Base-by-base conservation (phyloP, 1,284 basidiomycete genomes). In the Cystobasidiaceae sp. region DNA sequence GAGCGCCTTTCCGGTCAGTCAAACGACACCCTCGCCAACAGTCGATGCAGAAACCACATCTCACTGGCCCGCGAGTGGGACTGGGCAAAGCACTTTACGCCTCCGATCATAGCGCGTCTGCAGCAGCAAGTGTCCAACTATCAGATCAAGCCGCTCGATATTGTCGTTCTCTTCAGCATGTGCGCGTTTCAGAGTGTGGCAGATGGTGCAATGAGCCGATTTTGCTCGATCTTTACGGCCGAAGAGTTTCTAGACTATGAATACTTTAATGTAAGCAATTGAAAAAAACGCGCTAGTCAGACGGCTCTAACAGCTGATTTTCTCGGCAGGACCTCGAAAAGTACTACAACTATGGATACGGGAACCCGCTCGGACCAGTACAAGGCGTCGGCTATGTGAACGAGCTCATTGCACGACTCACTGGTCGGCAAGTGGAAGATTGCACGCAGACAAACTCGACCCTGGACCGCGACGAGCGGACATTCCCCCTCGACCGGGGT, bases 371-470 rank as follows among this genome's bases (percentile, higher is more conserved):
- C 2, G 88, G 88, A 0, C 84, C 79, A 2, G 83, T 88, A 1
- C 87, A 88, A 75, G 87, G 66, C 1, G 86, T 90, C 5, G 89
- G 89, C 3, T 92, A 86, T 74, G 78, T 89, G 71, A 90, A 90
- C 74, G 90, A 92, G 75, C 83, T 93, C 37, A 77, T 92, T 19
- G 87, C 89, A 0, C 83, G 90, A n/a, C 80, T 92, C 30, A 87
- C 84, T 0, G 79, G 80, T 13, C 74, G 76, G 15, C 80, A 82
- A 0, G 85, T 88, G 5, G 74, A 74, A 28, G 89, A 91, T 76
- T 73, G 79, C 59, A 91, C 89, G 0, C 86, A 87, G 21, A 60
- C 86, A 4, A 92, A 92, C 76, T 76, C 77, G n/a, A 93, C 90
- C 0, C 81, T 93, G 32, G 85, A 88, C 72, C 70, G 77, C 1